These are phyloP conservation scores for Globisporangium irregulare DNA, from an alignment of 352 stramenopile genomes.

Conservation along the genomic window DNA sequence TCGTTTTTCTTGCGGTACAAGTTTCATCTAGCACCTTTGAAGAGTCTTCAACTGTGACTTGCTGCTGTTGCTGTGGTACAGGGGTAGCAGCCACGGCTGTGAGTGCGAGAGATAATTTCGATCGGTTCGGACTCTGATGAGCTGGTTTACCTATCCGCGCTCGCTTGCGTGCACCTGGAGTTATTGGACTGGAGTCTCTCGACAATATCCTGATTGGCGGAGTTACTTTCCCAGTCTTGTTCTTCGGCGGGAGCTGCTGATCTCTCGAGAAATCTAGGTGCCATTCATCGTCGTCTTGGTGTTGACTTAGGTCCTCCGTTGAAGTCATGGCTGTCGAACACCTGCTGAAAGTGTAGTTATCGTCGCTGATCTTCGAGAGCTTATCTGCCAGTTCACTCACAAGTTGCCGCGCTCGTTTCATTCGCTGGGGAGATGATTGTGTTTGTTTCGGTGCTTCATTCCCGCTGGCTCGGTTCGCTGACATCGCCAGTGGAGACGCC, in stretches of 20 bases:
- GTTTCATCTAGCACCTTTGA: not conserved
- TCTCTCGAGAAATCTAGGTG: constrained; percentile 12
- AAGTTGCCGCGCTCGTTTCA: constrained; percentile 5
- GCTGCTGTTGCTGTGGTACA: not conserved
- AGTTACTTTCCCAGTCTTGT: not conserved
- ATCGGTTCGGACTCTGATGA: not conserved
- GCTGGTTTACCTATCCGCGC: not conserved
- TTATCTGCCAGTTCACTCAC: constrained; percentile 6
- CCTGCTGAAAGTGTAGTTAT: not conserved
- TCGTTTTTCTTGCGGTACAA: not conserved
- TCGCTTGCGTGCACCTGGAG: constrained; percentile 1
- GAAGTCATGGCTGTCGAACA: not conserved
- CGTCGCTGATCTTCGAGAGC: constrained; percentile 8
- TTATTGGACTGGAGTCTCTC: constrained; percentile 7
- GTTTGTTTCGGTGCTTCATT: not conserved
- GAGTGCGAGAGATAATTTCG: not conserved
- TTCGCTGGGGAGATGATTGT: not conserved
- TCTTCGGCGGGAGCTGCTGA: not conserved
- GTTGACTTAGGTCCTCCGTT: not conserved
- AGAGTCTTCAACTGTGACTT: not conserved
- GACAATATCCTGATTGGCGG: not conserved
- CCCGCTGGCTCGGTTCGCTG: not conserved
- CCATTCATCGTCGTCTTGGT: not conserved
- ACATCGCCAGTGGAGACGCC: not conserved
- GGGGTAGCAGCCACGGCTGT: not conserved